Percentiles rank a stretch among this genome's conserved stretches.
phyloP scores from a whole-genome alignment of 768 basidiomycete genomes.

The Clitopilus hobsonii region DNA sequence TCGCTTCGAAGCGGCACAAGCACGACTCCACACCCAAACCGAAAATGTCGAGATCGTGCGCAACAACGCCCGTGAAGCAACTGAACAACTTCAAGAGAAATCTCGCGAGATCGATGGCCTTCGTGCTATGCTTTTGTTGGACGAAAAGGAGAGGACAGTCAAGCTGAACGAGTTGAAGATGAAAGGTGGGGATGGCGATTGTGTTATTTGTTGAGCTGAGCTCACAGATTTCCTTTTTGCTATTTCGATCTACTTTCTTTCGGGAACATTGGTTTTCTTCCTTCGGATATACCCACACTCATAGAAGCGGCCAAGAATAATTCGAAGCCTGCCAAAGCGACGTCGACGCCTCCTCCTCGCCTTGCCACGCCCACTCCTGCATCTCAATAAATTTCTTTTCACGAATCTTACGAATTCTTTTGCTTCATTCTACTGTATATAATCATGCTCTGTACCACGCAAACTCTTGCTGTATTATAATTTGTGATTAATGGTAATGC shows the following conservation, averaged over 20 bases:
- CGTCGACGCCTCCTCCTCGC: too few species aligned
- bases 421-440: neutral
- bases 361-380: neutral
- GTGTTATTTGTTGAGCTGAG: constrained; percentile 7
- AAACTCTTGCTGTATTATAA: too few species aligned
- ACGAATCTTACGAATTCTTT: too few species aligned
- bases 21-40: constrained; percentile 39
- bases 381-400: neutral
- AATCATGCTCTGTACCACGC: neutral
- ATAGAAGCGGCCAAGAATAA: neutral
- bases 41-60: constrained; percentile 47
- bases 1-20: constrained; percentile 48
- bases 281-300: neutral
- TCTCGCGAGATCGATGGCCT: constrained; percentile 69
- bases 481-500: too few species aligned
- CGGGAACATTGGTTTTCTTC: neutral
- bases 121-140: constrained; percentile 58
- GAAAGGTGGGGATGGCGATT: constrained; percentile 20
- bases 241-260: too few species aligned
- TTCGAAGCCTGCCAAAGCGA: neutral
- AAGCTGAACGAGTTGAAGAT: constrained; percentile 40
- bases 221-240: neutral
- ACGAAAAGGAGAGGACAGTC: constrained; percentile 63
- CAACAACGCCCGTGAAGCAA: constrained; percentile 51
- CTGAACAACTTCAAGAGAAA: constrained; percentile 63